phyloP scores from a whole-genome alignment of 2,329 filamentous ascomycete species.

The Camillea tinctor region DNA sequence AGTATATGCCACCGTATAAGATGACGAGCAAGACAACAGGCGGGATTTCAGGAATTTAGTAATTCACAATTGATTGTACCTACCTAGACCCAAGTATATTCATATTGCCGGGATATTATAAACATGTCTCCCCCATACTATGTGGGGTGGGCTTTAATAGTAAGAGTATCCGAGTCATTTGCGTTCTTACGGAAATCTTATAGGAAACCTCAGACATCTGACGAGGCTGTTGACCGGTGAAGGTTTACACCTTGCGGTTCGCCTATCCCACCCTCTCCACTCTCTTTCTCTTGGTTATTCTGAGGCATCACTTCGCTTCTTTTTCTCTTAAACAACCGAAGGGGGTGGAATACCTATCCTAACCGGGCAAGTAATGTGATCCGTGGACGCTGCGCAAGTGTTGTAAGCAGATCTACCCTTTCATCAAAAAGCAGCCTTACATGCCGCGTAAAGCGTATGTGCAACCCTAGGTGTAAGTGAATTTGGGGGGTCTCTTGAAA shows the following conservation, averaged over 20 bases:
- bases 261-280: too few relatives aligned
- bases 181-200: not conserved
- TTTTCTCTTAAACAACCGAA: not conserved
- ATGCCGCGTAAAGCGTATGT: not conserved
- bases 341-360: not conserved
- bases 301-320: not conserved
- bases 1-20: not conserved
- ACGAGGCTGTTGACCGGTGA: too few relatives aligned
- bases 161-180: not conserved
- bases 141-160: too few relatives aligned
- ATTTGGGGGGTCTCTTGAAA: not conserved
- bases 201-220: too few relatives aligned
- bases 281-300: too few relatives aligned
- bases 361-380: not conserved
- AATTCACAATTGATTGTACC: too few relatives aligned
- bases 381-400: not conserved
- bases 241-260: too few relatives aligned
- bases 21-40: not conserved
- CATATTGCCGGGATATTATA: too few relatives aligned
- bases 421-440: not conserved
- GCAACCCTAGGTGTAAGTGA: not conserved
- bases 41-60: not conserved
- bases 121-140: too few relatives aligned
- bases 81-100: too few relatives aligned
- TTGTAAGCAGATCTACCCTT: not conserved